phyloP scores from a whole-genome alignment of 306 rosid species.

The Oemleria cerasiformis region DNA sequence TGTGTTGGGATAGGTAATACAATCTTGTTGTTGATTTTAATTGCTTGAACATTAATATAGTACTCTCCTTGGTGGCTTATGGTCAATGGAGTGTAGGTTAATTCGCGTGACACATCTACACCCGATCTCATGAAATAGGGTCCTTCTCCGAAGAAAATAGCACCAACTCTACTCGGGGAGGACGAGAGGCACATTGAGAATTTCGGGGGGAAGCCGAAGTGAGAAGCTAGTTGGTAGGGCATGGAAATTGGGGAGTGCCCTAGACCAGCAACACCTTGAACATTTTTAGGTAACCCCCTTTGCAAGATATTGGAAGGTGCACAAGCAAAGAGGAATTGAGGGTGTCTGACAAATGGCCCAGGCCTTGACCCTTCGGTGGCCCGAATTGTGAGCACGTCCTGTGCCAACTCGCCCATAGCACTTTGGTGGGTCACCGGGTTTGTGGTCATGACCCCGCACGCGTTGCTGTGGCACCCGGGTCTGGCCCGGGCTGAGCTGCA shows the following conservation, averaged over 20 bases:
- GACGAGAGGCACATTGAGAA: conserved; percentile 49
- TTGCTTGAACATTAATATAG: conserved; percentile 24
- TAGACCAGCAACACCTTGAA: conserved; percentile 41
- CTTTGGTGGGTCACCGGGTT: conserved; percentile 47
- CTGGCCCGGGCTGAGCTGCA: conserved; percentile 9
- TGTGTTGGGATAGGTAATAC: conserved; percentile 12
- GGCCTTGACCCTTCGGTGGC: conserved; percentile 21
- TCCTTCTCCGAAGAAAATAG: conserved; percentile 41
- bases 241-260: conserved; percentile 46
- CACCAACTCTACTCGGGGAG: conserved; percentile 15
- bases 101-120: conserved; percentile 23
- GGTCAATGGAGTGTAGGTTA: conserved; percentile 38
- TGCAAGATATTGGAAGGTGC: conserved; percentile 42
- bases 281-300: conserved; percentile 37
- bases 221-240: conserved; percentile 41
- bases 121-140: conserved; percentile 9
- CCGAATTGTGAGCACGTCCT: conserved; percentile 38
- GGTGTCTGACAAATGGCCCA: conserved; percentile 26
- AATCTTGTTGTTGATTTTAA: conserved; percentile 33
- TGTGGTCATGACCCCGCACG: conserved; percentile 33
- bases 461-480: conserved; percentile 52
- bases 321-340: conserved; percentile 56
- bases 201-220: conserved; percentile 40
- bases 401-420: conserved; percentile 42
- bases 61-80: conserved; percentile 44